Evolutionary conservation across 306 rosid species (phyloP).

Genomic region (Arachis stenosperma): DNA sequence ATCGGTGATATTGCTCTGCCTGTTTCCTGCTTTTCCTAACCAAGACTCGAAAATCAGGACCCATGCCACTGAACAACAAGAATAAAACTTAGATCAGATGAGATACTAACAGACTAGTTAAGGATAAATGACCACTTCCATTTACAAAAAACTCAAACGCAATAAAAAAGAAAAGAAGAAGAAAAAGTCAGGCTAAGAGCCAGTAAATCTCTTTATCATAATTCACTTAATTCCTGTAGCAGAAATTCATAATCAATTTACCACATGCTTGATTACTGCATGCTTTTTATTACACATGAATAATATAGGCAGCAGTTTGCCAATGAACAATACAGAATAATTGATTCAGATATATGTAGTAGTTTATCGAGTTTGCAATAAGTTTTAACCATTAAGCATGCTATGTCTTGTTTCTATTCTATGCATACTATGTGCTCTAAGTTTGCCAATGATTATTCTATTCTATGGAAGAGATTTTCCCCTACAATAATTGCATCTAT

Average conservation of each 20-base stretch:
- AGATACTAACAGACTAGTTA: background rate
- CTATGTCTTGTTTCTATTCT: background rate
- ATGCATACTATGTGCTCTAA: background rate
- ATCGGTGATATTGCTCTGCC: slow-evolving; percentile 87
- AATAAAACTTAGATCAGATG: slow-evolving; percentile 33
- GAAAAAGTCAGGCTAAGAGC: background rate
- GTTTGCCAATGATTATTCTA: too few species aligned
- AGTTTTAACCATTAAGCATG: slow-evolving; percentile 17
- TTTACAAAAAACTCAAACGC: slow-evolving; percentile 11
- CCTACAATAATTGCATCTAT: background rate
- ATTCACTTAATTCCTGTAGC: slow-evolving; percentile 14
- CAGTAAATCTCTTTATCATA: slow-evolving; percentile 3
- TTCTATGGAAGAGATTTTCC: background rate
- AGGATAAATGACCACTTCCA: slow-evolving; percentile 12
- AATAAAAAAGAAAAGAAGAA: slow-evolving; percentile 14
- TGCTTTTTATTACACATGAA: background rate
- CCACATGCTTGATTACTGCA: background rate
- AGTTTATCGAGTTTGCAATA: background rate
- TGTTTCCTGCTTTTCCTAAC: slow-evolving; percentile 97
- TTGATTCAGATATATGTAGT: slow-evolving; percentile 1
- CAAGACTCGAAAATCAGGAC: slow-evolving; percentile 95
- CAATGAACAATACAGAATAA: background rate
- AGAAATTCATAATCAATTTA: slow-evolving; percentile 19
- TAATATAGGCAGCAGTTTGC: slow-evolving; percentile 1
- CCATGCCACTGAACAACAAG: slow-evolving; percentile 78